Evolutionary conservation across 305 asterid species (phyloP), one percentile per base, ranked within the genome.

Genomic region (Ilex paraguariensis): DNA sequence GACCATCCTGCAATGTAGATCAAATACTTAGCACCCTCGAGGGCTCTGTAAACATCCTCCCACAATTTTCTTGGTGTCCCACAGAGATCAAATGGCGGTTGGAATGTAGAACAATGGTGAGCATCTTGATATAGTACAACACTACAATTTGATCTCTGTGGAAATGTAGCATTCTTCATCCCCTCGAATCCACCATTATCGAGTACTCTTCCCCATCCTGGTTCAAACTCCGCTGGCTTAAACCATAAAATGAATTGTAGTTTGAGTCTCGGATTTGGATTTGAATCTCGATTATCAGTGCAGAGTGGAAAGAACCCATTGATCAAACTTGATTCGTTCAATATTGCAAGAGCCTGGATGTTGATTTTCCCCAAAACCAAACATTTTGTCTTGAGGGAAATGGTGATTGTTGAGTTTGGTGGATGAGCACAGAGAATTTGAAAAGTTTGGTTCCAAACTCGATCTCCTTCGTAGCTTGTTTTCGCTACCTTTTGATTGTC

Each of bases 1-100:
- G 96, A 86, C 98, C 96, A 91, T 45, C 95, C 96, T 12, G 83
- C 96, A 57, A 88, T 81, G 65, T 91, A 88, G 57, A 91, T 61
- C 81, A 91, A 80, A 71, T 91, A 92, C 73, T 84, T 91, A 45
- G 96, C 96, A 33, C 81, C 95, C 49, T 83, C 95, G 55, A 91
- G 77, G 68, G 90, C 96, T 63, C 72, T 83, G 49, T 78, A 86
- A 2, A 88, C 64, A 60, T 91, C 98, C 78, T 88, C 96, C 98
- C 98, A 88, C 69, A 91, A 61, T 4, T 70, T 77, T 44, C 82
- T 77, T 2, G 90, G 90, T 3, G 57, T 55, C 31, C 82, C 79
- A 39, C 71, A 69, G 49, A 51, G 65, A 8, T 72, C 76, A 13
- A 68, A 73, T 13, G 95, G 95, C 3, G 87, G 92, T 53, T 59